These are phyloP conservation scores for Letharia columbiana DNA, from an alignment of 495 filamentous ascomycete genomes.

Conservation along the genomic window DNA sequence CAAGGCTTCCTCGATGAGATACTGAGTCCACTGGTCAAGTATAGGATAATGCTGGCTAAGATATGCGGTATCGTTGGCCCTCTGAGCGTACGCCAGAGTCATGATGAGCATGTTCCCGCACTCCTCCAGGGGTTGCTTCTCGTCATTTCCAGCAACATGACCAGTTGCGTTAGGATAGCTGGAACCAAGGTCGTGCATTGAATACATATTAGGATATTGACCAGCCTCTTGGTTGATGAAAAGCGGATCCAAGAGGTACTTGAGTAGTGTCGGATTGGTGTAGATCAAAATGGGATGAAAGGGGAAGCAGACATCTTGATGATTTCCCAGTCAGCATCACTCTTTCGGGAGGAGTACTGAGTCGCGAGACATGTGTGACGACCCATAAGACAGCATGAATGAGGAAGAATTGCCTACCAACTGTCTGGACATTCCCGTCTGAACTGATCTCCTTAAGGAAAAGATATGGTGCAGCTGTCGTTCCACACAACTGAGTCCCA, in stretches of 20 bases:
- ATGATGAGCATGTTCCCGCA: constrained; percentile 96
- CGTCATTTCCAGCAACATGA: constrained; percentile 70
- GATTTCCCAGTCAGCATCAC: too few species aligned
- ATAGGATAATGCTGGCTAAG: constrained; percentile 55
- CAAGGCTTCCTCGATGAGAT: constrained; percentile 71
- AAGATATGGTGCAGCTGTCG: constrained; percentile 60
- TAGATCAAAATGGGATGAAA: constrained; percentile 85
- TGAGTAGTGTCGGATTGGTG: constrained; percentile 73
- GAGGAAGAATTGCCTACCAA: constrained; percentile 27
- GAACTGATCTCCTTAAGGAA: constrained; percentile 94
- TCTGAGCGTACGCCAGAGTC: constrained; percentile 59
- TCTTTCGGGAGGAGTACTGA: too few species aligned
- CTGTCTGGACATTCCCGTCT: constrained; percentile 85
- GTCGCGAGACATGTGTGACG: too few species aligned
- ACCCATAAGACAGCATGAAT: too few species aligned
- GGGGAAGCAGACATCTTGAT: constrained; percentile 76
- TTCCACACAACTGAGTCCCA: constrained; percentile 73
- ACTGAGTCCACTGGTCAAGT: constrained; percentile 80
- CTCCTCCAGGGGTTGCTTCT: constrained; percentile 90
- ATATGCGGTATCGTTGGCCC: constrained; percentile 38
- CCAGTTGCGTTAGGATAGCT: constrained; percentile 87
- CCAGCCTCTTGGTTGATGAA: constrained; percentile 79
- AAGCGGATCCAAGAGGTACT: constrained; percentile 72
- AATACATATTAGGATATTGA: constrained; percentile 60
- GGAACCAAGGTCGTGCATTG: constrained; percentile 78